Conservation (phyloP, 2,329 filamentous ascomycete species). For the Ophiognomonia clavigignenti-juglandacearum region DNA sequence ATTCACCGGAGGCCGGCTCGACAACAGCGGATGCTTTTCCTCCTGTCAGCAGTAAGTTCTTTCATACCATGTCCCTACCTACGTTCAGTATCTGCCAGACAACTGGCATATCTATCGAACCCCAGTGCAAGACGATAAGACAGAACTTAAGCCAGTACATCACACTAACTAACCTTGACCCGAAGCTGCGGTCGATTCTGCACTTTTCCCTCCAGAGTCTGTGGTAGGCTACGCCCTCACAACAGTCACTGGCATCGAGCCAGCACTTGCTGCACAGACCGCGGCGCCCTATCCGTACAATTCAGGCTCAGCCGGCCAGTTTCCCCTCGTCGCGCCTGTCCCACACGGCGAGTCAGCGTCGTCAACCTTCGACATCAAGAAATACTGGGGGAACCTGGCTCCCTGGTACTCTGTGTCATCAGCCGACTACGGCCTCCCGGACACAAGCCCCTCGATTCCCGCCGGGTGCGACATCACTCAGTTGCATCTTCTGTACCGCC, state of each 20-base stretch:
- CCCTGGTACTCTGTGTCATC: constrained; percentile 29
- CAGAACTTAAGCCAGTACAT: neutral
- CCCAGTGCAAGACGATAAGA: too few species aligned
- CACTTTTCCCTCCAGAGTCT: constrained; percentile 26
- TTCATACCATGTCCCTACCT: neutral
- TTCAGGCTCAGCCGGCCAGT: constrained; percentile 22
- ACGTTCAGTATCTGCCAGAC: neutral
- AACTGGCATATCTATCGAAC: neutral
- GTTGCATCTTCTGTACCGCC: constrained; percentile 28
- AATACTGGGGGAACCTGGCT: constrained; percentile 28
- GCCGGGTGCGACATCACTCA: constrained; percentile 26
- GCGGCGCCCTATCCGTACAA: constrained; percentile 25
- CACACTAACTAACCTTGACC: neutral
- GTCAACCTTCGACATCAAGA: constrained; percentile 25
- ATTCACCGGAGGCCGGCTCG: constrained; percentile 11
- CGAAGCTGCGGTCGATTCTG: constrained; percentile 23
- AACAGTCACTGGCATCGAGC: constrained; percentile 24
- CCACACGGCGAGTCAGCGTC: constrained; percentile 21
- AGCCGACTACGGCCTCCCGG: constrained; percentile 26
- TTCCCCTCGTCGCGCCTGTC: constrained; percentile 25
- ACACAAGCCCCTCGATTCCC: constrained; percentile 25
- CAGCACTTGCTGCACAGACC: constrained; percentile 24
- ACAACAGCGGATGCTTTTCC: constrained; percentile 19
- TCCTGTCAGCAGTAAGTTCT: constrained; percentile 19
- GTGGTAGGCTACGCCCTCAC: constrained; percentile 24